These are phyloP conservation scores for Spergularia azorica DNA, from an alignment of 179 eudicot species.

Conservation along the genomic window DNA sequence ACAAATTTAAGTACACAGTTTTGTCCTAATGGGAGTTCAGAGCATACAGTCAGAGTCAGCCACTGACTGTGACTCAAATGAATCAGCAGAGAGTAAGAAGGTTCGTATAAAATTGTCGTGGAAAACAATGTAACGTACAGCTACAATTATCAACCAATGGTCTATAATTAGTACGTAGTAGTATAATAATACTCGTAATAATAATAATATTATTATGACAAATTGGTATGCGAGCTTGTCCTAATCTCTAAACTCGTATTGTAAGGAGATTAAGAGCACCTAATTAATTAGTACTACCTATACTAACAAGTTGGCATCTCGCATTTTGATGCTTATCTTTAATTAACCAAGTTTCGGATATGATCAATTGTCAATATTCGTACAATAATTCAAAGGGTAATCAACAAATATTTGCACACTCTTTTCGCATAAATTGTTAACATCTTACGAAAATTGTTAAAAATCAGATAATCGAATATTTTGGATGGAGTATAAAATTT, in stretches of 20 bases:
- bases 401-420: no score
- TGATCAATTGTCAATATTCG: no score
- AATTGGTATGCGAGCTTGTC: conserved; percentile 2
- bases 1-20: conserved; percentile 1
- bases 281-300: no score
- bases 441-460: no score
- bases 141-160: conserved; percentile 29
- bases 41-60: neutral
- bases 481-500: no score
- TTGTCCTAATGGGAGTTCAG: neutral
- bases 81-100: conserved; percentile 15
- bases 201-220: neutral
- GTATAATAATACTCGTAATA: neutral
- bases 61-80: neutral
- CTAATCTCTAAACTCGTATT: conserved; percentile 14
- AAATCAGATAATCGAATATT: no score
- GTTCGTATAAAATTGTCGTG: conserved; percentile 12
- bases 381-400: no score
- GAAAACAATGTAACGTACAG: conserved; percentile 23
- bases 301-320: no score
- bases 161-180: neutral
- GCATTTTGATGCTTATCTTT: no score
- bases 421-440: no score
- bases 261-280: neutral
- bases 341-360: no score